Evolutionary conservation across 202 grass and related monocot species (phyloP), one percentile per base, ranked within the genome.

Genomic region (Digitaria exilis): DNA sequence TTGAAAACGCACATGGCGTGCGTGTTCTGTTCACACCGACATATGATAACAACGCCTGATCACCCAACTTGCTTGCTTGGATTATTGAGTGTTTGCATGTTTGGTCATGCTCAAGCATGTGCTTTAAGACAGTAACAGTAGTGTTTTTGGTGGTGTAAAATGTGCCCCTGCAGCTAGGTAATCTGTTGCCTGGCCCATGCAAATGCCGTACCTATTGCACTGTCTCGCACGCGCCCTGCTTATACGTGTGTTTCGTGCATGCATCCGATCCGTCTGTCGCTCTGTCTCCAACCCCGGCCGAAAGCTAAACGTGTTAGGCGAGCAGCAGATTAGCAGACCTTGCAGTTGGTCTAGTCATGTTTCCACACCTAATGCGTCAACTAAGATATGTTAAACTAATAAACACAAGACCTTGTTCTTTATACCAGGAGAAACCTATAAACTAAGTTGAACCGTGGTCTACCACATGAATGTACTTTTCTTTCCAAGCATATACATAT

Each of bases 281-380:
- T 69, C 50, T 21, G 12, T 67, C 32, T 25, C 45, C 55, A 50
- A 24, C 29, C 32, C 11, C 24, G 21, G 19, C 60, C 17, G 26
- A 85, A 85, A 85, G 76, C 75, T 71, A 79, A 64, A 43, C 45
- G 48, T 79, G 34, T 85, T 85, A 80, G 67, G 57, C 69, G 48
- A 80, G 62, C 2, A 55, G 31, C 77, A 55, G 77, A 79, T 62
- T 18, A 64, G 44, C 30, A 34, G 26, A 35, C 44, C 15, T 35
- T 35, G n/a, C 59, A 5, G 5, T 73, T 30, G 59, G 69, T 65
- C 69, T 34, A 48, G 58, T 65, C 68, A 86, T 61, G 31, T 50
- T 70, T 76, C 35, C 34, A 73, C 32, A 73, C 76, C 25, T 73
- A 73, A 60, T 71, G 48, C 35, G 84, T 55, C 76, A 74, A 80